phyloP scores from a whole-genome alignment of 2,329 filamentous ascomycete genomes.

The Colletotrichum sp. region DNA sequence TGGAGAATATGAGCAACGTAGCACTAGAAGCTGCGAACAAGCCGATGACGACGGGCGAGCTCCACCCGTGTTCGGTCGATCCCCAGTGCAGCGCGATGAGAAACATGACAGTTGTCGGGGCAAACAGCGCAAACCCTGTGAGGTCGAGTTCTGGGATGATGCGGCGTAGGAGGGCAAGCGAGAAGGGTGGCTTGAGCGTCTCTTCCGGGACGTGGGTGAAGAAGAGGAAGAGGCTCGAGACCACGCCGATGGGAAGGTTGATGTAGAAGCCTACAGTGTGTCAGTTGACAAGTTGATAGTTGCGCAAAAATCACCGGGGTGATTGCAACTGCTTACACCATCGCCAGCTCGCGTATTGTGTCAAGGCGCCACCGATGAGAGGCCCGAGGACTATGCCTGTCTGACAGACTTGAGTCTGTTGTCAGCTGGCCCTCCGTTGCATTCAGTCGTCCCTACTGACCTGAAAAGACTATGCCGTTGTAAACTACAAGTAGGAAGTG shows the following conservation, averaged over 20 bases:
- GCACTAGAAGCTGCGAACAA: background rate
- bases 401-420: background rate
- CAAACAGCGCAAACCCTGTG: background rate
- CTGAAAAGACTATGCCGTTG: background rate
- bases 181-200: background rate
- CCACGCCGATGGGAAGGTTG: background rate
- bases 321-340: background rate
- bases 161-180: background rate
- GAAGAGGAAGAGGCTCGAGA: background rate
- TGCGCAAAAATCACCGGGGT: background rate
- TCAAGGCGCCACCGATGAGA: background rate
- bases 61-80: background rate
- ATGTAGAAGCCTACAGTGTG: background rate
- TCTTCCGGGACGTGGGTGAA: background rate
- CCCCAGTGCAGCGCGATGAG: background rate
- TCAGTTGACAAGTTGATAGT: fast-evolving
- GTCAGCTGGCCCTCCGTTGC: fast-evolving
- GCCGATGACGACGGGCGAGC: background rate
- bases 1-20: fast-evolving
- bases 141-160: background rate
- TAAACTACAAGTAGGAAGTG: background rate
- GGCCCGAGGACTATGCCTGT: background rate
- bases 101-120: background rate
- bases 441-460: fast-evolving
- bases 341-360: background rate